These are phyloP conservation scores for Voacanga thouarsii DNA, from an alignment of 257 asterid species.

Conservation along the genomic window DNA sequence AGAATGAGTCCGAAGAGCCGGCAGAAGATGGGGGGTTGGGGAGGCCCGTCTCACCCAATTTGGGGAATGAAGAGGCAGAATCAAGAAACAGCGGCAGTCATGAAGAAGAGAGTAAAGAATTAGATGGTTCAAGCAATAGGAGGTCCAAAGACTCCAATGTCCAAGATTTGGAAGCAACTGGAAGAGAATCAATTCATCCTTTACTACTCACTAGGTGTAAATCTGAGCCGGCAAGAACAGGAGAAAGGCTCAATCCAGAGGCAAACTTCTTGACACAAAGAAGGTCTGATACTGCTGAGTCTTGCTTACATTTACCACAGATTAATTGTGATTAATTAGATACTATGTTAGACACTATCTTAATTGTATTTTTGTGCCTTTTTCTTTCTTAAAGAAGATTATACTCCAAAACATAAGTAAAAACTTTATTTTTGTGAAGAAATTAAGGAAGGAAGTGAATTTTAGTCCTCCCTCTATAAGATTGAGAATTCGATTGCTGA, in stretches of 20 bases:
- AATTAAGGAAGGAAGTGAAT: constrained; percentile 5
- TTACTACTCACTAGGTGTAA: constrained; percentile 68
- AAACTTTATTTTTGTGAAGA: neutral
- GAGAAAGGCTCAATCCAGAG: constrained; percentile 54
- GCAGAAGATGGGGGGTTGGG: constrained; percentile 20
- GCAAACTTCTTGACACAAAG: constrained; percentile 31
- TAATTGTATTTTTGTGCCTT: constrained; percentile 14
- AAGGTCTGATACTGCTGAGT: constrained; percentile 42
- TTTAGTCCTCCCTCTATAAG: too few species aligned
- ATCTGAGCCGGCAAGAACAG: constrained; percentile 86
- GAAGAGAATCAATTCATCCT: constrained; percentile 44
- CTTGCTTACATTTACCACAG: constrained; percentile 23
- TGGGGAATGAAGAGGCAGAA: constrained; percentile 23
- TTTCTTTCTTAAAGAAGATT: constrained; percentile 11
- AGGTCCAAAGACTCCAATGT: constrained; percentile 11
- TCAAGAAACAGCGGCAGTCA: constrained; percentile 25
- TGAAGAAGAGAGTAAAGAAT: constrained; percentile 19
- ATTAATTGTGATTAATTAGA: constrained; percentile 17
- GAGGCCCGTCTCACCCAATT: constrained; percentile 4
- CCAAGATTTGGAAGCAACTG: constrained; percentile 30
- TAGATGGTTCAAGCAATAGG: constrained; percentile 9
- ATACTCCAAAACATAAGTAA: neutral
- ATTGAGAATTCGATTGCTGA: neutral
- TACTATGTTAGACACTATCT: constrained; percentile 6
- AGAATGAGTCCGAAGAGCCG: constrained; percentile 15